Conservation (phyloP, 2,329 filamentous ascomycete species). For the Neofusicoccum laricinum region DNA sequence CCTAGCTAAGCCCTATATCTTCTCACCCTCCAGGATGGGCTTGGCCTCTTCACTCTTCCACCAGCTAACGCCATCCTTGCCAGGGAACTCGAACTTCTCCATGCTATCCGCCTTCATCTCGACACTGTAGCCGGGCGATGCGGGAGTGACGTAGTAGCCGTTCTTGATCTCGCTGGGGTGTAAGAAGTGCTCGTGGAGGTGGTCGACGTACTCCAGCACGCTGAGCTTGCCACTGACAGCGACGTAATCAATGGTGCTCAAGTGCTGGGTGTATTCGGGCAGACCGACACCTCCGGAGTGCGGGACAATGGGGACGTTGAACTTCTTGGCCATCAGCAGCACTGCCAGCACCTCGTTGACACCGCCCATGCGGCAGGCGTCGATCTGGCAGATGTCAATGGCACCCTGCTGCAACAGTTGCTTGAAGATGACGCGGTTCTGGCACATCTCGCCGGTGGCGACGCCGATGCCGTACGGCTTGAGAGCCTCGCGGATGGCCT, state of each 20-base stretch:
- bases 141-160: constrained; percentile 85
- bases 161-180: constrained; percentile 77
- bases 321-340: constrained; percentile 78
- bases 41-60: constrained; percentile 80
- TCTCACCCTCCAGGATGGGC: constrained; percentile 63
- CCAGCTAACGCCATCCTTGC: constrained; percentile 76
- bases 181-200: constrained; percentile 89
- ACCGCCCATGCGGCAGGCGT: constrained; percentile 84
- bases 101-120: constrained; percentile 91
- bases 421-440: constrained; percentile 93
- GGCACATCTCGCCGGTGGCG: constrained; percentile 92
- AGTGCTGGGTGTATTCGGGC: constrained; percentile 90
- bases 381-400: constrained; percentile 85
- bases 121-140: constrained; percentile 80
- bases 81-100: constrained; percentile 74
- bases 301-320: constrained; percentile 77
- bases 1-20: constrained; percentile 29
- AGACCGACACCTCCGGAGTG: constrained; percentile 87
- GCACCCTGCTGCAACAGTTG: constrained; percentile 77
- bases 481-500: constrained; percentile 77
- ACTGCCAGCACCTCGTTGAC: constrained; percentile 94
- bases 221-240: constrained; percentile 77
- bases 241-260: constrained; percentile 91
- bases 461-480: constrained; percentile 74
- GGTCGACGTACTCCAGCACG: constrained; percentile 87